Evolutionary conservation across 2,329 filamentous ascomycete genomes (phyloP), one percentile per base, ranked within the genome.

Genomic region (Botrytis fragariae): DNA sequence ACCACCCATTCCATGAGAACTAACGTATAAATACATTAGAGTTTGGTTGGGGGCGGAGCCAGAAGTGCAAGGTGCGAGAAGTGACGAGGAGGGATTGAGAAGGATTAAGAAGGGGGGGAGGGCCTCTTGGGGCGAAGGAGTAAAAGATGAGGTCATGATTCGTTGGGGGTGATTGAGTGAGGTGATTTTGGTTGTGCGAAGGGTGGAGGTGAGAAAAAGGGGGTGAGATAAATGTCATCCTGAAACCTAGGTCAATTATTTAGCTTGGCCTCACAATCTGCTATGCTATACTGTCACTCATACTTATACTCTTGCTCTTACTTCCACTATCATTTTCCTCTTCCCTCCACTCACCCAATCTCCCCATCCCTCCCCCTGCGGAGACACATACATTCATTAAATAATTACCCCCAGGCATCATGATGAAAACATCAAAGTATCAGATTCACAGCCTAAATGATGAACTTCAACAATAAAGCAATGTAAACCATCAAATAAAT

Each of bases 341-440:
- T 2, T n/a, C 1, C 1, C 14, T 29, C n/a, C 51, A 18, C 45
- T 9, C 32, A 29, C 1, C 51, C 14, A 57, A 14, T 1, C 5
- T 0, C 25, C 48, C 2, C 25, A n/a, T 14, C 25, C 14, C 6
- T 57, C 8, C 14, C 51, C n/a, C 3, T 0, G 16, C 6, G 14
- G 51, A 7, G 1, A 57, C 1, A 14, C 7, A 18, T 57, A 18
- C 0, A 9, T 9, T 2, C n/a, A 57, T 1, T 9, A 32, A 8
- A 2, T 4, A 3, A 18, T 57, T 10, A 8, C 18, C n/a, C 3
- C n/a, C 16, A 29, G 16, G n/a, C 3, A 29, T 18, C n/a, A 9
- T 29, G n/a, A 10, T 29, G 14, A 32, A n/a, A 6, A 29, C 16
- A 9, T 57, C 51, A 57, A 8, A 29, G 7, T 18, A 57, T 57